A percentile compares a stretch with the other conserved stretches of the same genome.
Conservation (phyloP, 2,329 filamentous ascomycete genomes). For the Aureobasidium sp. region DNA sequence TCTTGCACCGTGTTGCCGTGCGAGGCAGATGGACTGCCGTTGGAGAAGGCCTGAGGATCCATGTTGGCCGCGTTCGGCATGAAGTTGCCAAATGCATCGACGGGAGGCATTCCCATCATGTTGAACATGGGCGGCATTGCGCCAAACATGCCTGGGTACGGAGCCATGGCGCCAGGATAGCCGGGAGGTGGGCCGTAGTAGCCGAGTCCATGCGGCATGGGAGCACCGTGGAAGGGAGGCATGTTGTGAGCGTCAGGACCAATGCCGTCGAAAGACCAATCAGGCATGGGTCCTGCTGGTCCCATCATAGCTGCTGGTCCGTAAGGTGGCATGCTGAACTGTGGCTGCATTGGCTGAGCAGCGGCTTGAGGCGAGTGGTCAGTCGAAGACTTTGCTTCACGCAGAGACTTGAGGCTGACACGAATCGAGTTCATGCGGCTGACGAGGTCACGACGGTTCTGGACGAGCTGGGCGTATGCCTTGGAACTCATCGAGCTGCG, state of each 20-base stretch:
- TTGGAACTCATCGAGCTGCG: constrained; percentile 24
- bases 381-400: constrained; percentile 14
- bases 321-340: constrained; percentile 11
- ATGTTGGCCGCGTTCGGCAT: not conserved
- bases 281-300: not conserved
- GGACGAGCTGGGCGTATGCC: constrained; percentile 24
- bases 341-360: not conserved
- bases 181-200: not conserved
- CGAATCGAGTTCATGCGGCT: constrained; percentile 26
- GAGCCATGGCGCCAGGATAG: not conserved
- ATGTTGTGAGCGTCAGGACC: not conserved
- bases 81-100: constrained; percentile 2
- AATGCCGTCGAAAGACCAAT: constrained; percentile 10
- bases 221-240: not conserved
- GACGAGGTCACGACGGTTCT: constrained; percentile 27
- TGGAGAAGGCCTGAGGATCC: constrained; percentile 5
- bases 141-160: not conserved
- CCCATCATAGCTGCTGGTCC: not conserved
- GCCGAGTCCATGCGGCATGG: not conserved
- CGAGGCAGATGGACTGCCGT: not conserved
- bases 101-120: constrained; percentile 12
- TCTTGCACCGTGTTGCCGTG: not conserved
- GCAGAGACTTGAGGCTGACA: constrained; percentile 26
- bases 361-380: not conserved
- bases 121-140: constrained; percentile 9